Base-by-base conservation (phyloP, 164 flowering plant species). In the Dillenia suffruticosa region DNA sequence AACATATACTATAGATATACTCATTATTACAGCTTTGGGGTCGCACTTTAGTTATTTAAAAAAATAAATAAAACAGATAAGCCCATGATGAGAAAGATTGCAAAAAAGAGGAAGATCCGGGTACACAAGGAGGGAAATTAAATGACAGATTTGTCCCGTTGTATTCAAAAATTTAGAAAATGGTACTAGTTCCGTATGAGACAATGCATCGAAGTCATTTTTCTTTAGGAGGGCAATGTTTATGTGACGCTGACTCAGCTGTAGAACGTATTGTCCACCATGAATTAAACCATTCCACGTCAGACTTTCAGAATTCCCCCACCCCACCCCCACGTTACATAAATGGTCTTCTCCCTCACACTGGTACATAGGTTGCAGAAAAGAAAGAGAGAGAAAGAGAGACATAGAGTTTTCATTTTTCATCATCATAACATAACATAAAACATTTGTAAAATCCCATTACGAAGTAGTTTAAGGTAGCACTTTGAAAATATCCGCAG, bases 211-310 rank as follows among this genome's bases (percentile, higher is more conserved):
- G 1, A 56, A 48, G 59, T 59, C 32, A 59, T 48, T 56, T 16
- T 12, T 12, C 5, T 0, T 22, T 44, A 10, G 10, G 14, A 59
- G 53, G 70, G 62, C 62, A 54, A 69, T 16, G 32, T 54, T 9
- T 49, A 19, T n/a, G 19, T 11, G 49, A 19, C 17, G 49, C 56
- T 66, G 73, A 67, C 52, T 70, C 74, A 57, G 57, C 62, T 45
- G 44, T 8, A 32, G 66, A 40, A 47, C 58, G 32, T 44, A 50
- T 19, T 45, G 15, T 53, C 62, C 40, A 5, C 40, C 40, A 32
- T 58, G 61, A 65, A 47, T 65, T 56, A 45, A 60, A 64, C 56
- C 50, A 53, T 57, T 65, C 74, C 76, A 63, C 69, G 46, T 77
- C 75, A 68, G 57, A 53, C 54, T 53, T 56, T 13, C 64, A 59